Evolutionary conservation across 2,329 filamentous ascomycete species (phyloP).

Genomic region (Clonostachys byssicola): DNA sequence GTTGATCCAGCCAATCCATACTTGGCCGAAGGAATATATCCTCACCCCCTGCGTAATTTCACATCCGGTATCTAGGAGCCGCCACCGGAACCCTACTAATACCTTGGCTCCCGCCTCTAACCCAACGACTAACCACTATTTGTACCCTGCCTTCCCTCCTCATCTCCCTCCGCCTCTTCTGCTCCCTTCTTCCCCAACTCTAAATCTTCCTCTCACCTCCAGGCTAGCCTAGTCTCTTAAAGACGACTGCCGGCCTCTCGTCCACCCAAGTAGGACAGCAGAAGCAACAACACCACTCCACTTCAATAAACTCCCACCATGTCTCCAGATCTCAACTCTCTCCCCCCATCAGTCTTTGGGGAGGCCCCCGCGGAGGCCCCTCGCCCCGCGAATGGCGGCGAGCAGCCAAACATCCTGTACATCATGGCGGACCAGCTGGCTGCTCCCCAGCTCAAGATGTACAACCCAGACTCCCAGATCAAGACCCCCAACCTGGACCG

Average conservation of each 20-base stretch:
- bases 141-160: background rate
- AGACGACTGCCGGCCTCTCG: no score
- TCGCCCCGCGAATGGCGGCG: constrained; percentile 11
- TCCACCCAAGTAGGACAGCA: no score
- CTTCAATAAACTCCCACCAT: constrained; percentile 30
- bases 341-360: constrained; percentile 49
- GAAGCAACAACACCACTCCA: background rate
- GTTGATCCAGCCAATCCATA: no score
- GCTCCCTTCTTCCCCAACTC: background rate
- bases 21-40: no score
- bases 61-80: no score
- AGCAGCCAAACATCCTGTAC: constrained; percentile 52
- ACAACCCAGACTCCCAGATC: constrained; percentile 84
- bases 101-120: background rate
- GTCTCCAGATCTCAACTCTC: constrained; percentile 72
- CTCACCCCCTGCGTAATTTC: no score
- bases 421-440: constrained; percentile 97
- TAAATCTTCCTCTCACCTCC: background rate
- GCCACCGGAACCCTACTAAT: background rate
- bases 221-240: constrained; percentile 1
- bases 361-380: constrained; percentile 10
- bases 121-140: background rate
- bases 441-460: constrained; percentile 85
- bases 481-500: constrained; percentile 87
- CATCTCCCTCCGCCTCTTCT: background rate